phyloP scores from a whole-genome alignment of 768 basidiomycete species.

The Pisolithus tinctorius region DNA sequence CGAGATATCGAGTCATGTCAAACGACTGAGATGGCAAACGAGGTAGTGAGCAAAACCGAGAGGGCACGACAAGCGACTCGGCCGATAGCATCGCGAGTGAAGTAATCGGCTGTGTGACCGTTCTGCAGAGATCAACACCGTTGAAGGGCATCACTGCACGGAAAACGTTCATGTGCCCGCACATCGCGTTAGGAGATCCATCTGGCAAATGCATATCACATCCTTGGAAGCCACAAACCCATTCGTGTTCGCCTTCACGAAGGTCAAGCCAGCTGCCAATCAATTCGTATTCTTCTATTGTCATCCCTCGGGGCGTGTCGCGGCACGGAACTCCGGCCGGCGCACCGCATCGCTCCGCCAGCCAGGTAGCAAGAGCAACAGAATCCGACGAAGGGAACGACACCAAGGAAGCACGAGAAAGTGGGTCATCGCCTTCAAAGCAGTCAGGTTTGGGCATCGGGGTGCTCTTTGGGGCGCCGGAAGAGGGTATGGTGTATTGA shows the following conservation, averaged over 20 bases:
- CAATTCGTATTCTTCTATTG: constrained; percentile 43
- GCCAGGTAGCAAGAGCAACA: constrained; percentile 28
- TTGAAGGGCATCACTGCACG: constrained; percentile 22
- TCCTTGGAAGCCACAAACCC: constrained; percentile 23
- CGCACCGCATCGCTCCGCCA: constrained; percentile 32
- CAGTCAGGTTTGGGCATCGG: neutral
- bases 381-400: constrained; percentile 31
- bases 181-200: constrained; percentile 28
- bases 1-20: constrained; percentile 9
- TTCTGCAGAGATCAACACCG: constrained; percentile 10
- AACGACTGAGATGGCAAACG: constrained; percentile 16
- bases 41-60: constrained; percentile 19
- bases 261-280: constrained; percentile 41
- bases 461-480: constrained; percentile 2
- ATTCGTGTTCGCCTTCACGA: constrained; percentile 13
- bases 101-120: constrained; percentile 1
- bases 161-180: constrained; percentile 11
- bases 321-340: constrained; percentile 23
- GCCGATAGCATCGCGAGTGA: constrained; percentile 7
- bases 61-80: constrained; percentile 13
- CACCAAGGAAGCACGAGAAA: constrained; percentile 16
- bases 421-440: constrained; percentile 11
- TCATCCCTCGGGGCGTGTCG: constrained; percentile 25
- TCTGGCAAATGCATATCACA: constrained; percentile 25
- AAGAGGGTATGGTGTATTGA: constrained; percentile 6